Base-by-base conservation (phyloP, 1,284 basidiomycete genomes). In the Fomitopsis palustris region DNA sequence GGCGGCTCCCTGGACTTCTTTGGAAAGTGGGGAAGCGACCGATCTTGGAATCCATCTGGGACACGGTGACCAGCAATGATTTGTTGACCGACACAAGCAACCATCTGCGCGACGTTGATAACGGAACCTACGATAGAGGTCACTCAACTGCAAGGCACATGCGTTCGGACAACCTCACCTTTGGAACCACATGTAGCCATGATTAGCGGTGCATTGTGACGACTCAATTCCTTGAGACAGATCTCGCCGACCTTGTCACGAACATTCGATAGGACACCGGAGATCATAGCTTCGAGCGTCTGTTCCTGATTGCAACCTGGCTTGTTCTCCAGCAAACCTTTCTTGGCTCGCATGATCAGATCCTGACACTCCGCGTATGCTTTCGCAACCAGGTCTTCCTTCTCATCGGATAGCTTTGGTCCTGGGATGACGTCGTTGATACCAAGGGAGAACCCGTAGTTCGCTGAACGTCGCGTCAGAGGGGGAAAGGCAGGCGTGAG, bases 121-220 rank as follows among this genome's bases (percentile, higher is more conserved):
- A 96, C 94, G 68, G 96, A 98, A 73, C 96, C 95, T 96, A 53
- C 2, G 3, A 4, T 12, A 21, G 19, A 52, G 9, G 51, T 27
- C 31, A 16, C 8, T 23, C 53, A 33, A 37, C 63, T 31, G 55
- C 43, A 37, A 49, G 58, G 23, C 1, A 37, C 10, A 29, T 14
- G 21, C 25, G 23, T 16, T 41, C 56, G 27, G 21, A 9, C 45
- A 33, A 23, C 4, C 14, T 33, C 8, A 92, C 95, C 95, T 83
- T 99, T 99, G 10, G 97, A 99, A 76, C 97, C 97, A 77, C 96
- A 98, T 29, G 95, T 96, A 56, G 97, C 96, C 97, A 99, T 99
- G 78, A 98, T 97, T 10, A 98, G 80, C 6, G 97, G 95, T 4
- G 97, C 96, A 70, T 99, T 99, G 74, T 97, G 93, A 54, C 93